A percentile compares a stretch with the other conserved stretches of the same genome.
Conservation (phyloP, 2,329 filamentous ascomycete species). For the Colletotrichum musicola region DNA sequence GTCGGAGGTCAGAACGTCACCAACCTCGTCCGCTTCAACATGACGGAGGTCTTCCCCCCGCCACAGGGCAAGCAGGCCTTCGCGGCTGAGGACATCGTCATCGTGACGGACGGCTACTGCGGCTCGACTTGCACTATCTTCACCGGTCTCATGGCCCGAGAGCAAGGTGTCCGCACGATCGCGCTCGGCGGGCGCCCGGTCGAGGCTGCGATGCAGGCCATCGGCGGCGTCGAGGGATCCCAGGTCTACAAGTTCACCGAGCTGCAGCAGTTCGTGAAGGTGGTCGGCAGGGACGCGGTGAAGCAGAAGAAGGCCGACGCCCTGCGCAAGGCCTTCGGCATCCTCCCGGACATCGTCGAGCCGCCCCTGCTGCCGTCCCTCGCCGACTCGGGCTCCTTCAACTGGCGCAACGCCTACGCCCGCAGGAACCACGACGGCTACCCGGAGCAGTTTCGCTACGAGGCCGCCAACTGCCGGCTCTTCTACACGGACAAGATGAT, state of each 20-base stretch:
- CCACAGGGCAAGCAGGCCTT: constrained; percentile 44
- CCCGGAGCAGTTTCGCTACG: constrained; percentile 69
- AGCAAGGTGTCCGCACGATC: constrained; percentile 67
- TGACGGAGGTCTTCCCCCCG: constrained; percentile 7
- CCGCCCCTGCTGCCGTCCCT: constrained; percentile 33
- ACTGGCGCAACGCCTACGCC: constrained; percentile 54
- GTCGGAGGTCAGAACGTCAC: constrained; percentile 30
- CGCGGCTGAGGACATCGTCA: constrained; percentile 53
- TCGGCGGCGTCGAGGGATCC: constrained; percentile 70
- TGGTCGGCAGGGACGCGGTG: constrained; percentile 15
- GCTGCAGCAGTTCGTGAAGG: constrained; percentile 35
- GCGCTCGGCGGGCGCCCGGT: constrained; percentile 69
- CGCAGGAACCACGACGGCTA: constrained; percentile 42
- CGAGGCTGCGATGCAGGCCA: constrained; percentile 63
- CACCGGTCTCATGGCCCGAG: constrained; percentile 64
- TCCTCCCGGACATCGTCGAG: constrained; percentile 12
- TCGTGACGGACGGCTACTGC: constrained; percentile 69
- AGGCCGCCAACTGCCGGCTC: constrained; percentile 68
- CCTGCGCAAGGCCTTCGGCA: not conserved
- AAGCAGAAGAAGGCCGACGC: constrained; percentile 20
- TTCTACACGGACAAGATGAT: constrained; percentile 67
- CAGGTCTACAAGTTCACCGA: constrained; percentile 50
- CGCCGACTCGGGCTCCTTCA: constrained; percentile 58
- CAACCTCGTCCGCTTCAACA: constrained; percentile 27
- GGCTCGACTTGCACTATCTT: constrained; percentile 72